Evolutionary conservation across 2,329 filamentous ascomycete species (phyloP), one percentile per base, ranked within the genome.

Genomic region (Thielaviopsis populi): DNA sequence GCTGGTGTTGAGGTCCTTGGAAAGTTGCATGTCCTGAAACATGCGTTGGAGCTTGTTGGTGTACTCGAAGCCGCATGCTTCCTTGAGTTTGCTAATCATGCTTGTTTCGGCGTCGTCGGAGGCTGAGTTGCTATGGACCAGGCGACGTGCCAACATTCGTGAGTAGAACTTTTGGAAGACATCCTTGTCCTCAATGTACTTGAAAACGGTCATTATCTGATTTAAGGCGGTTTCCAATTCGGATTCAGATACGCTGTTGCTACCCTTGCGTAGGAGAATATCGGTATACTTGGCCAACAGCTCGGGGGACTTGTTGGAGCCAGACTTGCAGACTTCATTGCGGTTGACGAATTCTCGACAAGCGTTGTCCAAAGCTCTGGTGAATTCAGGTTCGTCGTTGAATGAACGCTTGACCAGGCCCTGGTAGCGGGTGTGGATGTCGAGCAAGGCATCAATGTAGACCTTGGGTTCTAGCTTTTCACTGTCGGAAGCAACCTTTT

Each of bases 151-250:
- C 69, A 99, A 78, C 86, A 96, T 96, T 67, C 91, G 88, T 1
- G 92, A 95, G 76, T 99, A 99, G 76, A 96, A 99, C 75, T 97
- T 99, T 75, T 97, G 94, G 81, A 99, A 99, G 4, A 99, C 95
- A 71, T 99, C 94, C 80, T 99, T 99, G 76, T 99, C 95, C 73
- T 99, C 94, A 68, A 99, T 97, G 75, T 99, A 99, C 78, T 97
- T 97, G 83, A 99, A 99, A 63, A 99, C 90, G 1, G 92, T 96
- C 94, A 99, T 99, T 70, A 99, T 94, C 73, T 96, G 89, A 22
- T 84, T 85, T 37, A 97, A 78, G 40, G 90, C 87, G 68, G 87
- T 86, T 76, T 99, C 94, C 70, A 97, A 81, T 71, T 99, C 92
- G 40, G 89, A 87, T 72, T 99, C 94, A 72, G 97, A 94, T 15